A percentile compares a stretch with the other conserved stretches of the same genome.
Evolutionary conservation across 768 basidiomycete species (phyloP).

Genomic region (Amanita rubescens): DNA sequence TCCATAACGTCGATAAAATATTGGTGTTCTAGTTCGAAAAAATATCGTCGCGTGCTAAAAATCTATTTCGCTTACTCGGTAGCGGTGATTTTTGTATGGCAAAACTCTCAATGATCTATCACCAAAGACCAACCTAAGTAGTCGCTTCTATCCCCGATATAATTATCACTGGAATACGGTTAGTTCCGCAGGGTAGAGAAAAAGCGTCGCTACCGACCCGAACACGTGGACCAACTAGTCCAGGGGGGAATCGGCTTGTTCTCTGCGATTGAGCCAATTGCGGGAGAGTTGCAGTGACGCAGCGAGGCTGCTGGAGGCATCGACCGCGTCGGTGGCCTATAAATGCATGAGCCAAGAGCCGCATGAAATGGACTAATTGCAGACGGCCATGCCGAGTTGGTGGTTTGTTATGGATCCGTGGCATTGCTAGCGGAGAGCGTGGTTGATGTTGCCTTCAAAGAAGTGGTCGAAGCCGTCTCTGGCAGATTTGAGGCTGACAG

Average conservation of each 20-base stretch:
- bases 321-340: slow-evolving; percentile 27
- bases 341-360: slow-evolving; percentile 38
- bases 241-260: slow-evolving; percentile 45
- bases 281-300: slow-evolving; percentile 56
- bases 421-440: slow-evolving; percentile 38
- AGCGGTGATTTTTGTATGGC: too few species aligned
- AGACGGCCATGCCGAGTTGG: slow-evolving; percentile 62
- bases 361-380: slow-evolving; percentile 32
- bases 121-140: too few species aligned
- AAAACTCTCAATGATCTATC: too few species aligned
- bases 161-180: slow-evolving; percentile 44
- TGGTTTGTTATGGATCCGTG: slow-evolving; percentile 67
- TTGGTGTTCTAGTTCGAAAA: too few species aligned
- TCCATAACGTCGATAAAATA: too few species aligned
- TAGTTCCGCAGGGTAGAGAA: neutral
- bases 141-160: slow-evolving; percentile 76
- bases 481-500: slow-evolving; percentile 25
- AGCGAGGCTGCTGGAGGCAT: slow-evolving; percentile 29
- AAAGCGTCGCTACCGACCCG: slow-evolving; percentile 34
- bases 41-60: too few species aligned
- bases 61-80: too few species aligned
- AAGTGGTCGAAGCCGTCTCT: slow-evolving; percentile 56
- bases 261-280: slow-evolving; percentile 28
- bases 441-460: slow-evolving; percentile 58
- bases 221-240: slow-evolving; percentile 64